phyloP scores from a whole-genome alignment of 2,329 filamentous ascomycete genomes.

The Penicillium sp. region DNA sequence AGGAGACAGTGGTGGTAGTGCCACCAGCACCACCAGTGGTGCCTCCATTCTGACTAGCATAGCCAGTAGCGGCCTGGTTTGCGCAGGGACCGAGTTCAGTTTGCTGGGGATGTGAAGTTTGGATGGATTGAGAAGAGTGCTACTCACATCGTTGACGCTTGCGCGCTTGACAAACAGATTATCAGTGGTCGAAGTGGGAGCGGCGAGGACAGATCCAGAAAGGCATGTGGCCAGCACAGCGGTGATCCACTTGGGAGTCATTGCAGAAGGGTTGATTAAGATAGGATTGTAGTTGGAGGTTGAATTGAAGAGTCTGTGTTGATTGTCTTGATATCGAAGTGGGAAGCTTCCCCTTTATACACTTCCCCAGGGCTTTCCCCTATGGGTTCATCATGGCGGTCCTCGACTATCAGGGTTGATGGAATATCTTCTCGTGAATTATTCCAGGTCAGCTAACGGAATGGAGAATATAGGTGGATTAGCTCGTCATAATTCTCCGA shows the following conservation, averaged over 20 bases:
- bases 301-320: constrained; percentile 6
- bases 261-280: constrained; percentile 4
- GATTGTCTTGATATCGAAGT: background rate
- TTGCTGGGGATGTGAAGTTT: background rate
- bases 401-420: background rate
- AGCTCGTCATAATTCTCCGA: constrained; percentile 13
- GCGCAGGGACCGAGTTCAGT: background rate
- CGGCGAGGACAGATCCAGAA: constrained; percentile 29
- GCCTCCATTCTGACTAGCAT: constrained; percentile 52
- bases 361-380: background rate
- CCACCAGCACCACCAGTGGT: constrained; percentile 60
- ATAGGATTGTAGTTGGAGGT: background rate
- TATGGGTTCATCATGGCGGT: background rate
- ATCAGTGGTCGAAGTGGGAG: constrained; percentile 27
- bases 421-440: constrained; percentile 6
- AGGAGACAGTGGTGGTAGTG: constrained; percentile 57
- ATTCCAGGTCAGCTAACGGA: background rate
- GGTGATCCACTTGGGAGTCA: constrained; percentile 30
- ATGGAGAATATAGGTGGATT: constrained; percentile 6
- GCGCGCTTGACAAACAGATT: constrained; percentile 29
- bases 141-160: constrained; percentile 27
- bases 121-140: background rate
- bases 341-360: constrained; percentile 11
- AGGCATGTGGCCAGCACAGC: constrained; percentile 27
- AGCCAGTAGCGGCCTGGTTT: constrained; percentile 41